Conservation (phyloP, 495 filamentous ascomycete species). For the Penicillium chermesinum region DNA sequence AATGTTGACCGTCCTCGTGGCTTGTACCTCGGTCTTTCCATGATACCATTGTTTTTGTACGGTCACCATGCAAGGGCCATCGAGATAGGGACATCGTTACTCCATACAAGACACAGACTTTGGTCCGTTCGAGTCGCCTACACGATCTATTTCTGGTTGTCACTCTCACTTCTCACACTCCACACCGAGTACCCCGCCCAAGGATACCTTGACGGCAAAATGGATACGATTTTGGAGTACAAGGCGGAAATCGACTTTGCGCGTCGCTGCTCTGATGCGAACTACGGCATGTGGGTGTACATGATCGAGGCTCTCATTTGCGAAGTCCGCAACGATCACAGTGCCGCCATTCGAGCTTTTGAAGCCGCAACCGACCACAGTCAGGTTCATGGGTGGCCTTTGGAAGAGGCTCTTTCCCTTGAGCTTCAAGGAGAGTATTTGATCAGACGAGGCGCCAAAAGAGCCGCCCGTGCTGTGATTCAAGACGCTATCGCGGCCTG, state of each 20-base stretch:
- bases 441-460: constrained; percentile 60
- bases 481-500: constrained; percentile 71
- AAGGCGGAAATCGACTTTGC: constrained; percentile 65
- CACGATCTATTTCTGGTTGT: constrained; percentile 61
- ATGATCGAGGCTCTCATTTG: constrained; percentile 67
- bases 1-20: constrained; percentile 56
- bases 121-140: constrained; percentile 71
- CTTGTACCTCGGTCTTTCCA: constrained; percentile 67
- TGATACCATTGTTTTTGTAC: constrained; percentile 69
- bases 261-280: constrained; percentile 63
- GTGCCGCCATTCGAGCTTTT: constrained; percentile 57
- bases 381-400: constrained; percentile 65
- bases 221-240: constrained; percentile 51
- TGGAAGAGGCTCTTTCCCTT: constrained; percentile 76
- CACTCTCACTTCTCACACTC: constrained; percentile 59
- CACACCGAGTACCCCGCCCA: constrained; percentile 51
- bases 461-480: constrained; percentile 67
- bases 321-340: constrained; percentile 60
- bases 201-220: constrained; percentile 47
- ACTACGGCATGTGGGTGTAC: constrained; percentile 73
- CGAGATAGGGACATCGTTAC: constrained; percentile 57
- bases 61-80: constrained; percentile 68
- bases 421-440: constrained; percentile 71
- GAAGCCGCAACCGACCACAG: constrained; percentile 78
- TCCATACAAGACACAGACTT: constrained; percentile 53